A percentile compares a stretch with the other conserved stretches of the same genome.
Conservation (phyloP, 164 flowering plant genomes). For the Protea cynaroides region DNA sequence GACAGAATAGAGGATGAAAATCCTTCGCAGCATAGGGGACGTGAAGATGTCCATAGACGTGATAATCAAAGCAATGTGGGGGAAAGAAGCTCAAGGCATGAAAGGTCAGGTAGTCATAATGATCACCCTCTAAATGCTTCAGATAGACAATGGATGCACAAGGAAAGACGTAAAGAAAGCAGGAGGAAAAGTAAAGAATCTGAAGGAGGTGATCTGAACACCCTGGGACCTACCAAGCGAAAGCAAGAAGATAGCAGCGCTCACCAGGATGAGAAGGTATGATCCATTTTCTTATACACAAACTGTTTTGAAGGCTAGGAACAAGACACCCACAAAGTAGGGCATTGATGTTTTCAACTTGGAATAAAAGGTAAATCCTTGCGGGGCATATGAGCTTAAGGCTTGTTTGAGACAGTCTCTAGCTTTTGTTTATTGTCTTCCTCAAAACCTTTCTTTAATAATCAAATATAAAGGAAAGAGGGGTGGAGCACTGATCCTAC, state of each 20-base stretch:
- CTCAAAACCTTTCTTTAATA: not conserved
- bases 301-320: not conserved
- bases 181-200: constrained; percentile 48
- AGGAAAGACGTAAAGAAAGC: constrained; percentile 49
- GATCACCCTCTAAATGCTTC: constrained; percentile 36
- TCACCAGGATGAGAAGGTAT: constrained; percentile 58
- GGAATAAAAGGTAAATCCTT: too few relatives aligned
- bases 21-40: constrained; percentile 48
- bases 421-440: not conserved
- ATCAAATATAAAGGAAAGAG: not conserved
- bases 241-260: constrained; percentile 51
- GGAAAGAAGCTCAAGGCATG: constrained; percentile 63
- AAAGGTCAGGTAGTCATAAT: constrained; percentile 46
- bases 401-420: not conserved
- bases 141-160: constrained; percentile 45
- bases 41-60: constrained; percentile 55
- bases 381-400: not conserved
- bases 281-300: constrained; percentile 12
- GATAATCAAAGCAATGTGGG: constrained; percentile 39
- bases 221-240: constrained; percentile 34
- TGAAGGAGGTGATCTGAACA: constrained; percentile 35
- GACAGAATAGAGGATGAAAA: constrained; percentile 54
- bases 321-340: not conserved
- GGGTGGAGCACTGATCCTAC: not conserved
- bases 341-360: too few relatives aligned